Base-by-base conservation (phyloP, 2,329 filamentous ascomycete genomes). In the Fusarium tjaetaba region DNA sequence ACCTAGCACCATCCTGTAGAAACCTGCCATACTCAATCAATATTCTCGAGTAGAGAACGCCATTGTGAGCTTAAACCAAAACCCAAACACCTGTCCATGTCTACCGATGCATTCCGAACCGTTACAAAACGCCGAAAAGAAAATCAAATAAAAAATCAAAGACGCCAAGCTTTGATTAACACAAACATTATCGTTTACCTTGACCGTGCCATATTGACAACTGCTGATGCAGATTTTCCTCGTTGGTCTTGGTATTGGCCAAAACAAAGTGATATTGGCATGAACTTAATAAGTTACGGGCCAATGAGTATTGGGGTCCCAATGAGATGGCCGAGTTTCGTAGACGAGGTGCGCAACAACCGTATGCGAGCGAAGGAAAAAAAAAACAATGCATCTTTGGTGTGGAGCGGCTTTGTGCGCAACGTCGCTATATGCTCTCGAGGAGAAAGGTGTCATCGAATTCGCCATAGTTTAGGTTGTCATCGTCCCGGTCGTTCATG, bases 391-490 rank as follows among this genome's bases (percentile, higher is more conserved):
- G n/a, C 4, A 30, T 22, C 24, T 20, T 42, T 32, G 22, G 18
- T 10, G 26, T 16, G 32, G 22, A 26, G 34, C 24, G 45, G 42
- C 7, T 48, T 36, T 10, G 7, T 22, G 32, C 41, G 53, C 11
- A 39, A 30, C 26, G 28, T 60, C 45, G 68, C 16, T 75, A 67
- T 22, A 74, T 57, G 43, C 77, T 74, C 41, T 81, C 79, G 6
- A 86, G 78, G 11, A 88, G 88, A 67, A 84, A 88, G 7, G 41
- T 48, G 5, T 82, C 80, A 67, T 89, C 86, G 65, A 86, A 87
- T 53, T 86, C 84, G 13, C 82, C 84, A 58, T 76, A 62, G 46
- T 85, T 83, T 66, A 84, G 84, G 18, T 67, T 63, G 13, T 74
- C 65, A 77, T 73, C 58, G 34, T 82, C 65, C 26, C 85, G 86